phyloP scores from a whole-genome alignment of 441 rosid species.

The Raphanus hybrid region DNA sequence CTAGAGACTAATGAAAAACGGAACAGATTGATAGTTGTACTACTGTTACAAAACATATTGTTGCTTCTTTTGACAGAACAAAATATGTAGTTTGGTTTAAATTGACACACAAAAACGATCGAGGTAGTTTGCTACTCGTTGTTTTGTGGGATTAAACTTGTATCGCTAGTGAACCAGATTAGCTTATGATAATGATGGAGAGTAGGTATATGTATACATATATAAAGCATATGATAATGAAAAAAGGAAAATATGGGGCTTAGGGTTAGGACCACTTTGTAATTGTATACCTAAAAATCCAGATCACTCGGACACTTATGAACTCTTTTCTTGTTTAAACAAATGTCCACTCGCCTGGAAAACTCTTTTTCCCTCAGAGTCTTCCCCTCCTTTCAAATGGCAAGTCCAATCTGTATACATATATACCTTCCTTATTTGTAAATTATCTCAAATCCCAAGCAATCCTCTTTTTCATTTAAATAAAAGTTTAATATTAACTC shows the following conservation, averaged over 20 bases:
- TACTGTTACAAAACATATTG: neutral
- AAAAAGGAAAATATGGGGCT: constrained; percentile 21
- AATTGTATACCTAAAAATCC: constrained; percentile 29
- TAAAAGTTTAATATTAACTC: neutral
- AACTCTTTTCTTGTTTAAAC: constrained; percentile 16
- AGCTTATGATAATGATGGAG: constrained; percentile 40
- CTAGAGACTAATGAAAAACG: neutral
- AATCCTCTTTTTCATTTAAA: neutral
- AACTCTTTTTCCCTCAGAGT: constrained; percentile 19
- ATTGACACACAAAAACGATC: neutral
- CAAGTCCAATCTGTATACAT: neutral
- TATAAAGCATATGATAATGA: constrained; percentile 34
- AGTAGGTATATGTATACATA: constrained; percentile 26
- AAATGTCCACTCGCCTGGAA: constrained; percentile 36
- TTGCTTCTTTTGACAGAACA: neutral
- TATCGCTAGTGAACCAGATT: constrained; percentile 21
- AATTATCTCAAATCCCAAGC: constrained; percentile 2
- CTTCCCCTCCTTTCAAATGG: constrained; percentile 11
- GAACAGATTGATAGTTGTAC: neutral
- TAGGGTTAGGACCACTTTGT: constrained; percentile 45
- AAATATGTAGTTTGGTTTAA: neutral
- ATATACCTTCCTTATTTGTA: constrained; percentile 6
- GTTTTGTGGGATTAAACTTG: constrained; percentile 29
- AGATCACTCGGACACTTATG: constrained; percentile 27
- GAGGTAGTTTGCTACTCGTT: constrained; percentile 30